Evolutionary conservation across 352 stramenopile species (phyloP).

Genomic region (Thalassiosira hispida): DNA sequence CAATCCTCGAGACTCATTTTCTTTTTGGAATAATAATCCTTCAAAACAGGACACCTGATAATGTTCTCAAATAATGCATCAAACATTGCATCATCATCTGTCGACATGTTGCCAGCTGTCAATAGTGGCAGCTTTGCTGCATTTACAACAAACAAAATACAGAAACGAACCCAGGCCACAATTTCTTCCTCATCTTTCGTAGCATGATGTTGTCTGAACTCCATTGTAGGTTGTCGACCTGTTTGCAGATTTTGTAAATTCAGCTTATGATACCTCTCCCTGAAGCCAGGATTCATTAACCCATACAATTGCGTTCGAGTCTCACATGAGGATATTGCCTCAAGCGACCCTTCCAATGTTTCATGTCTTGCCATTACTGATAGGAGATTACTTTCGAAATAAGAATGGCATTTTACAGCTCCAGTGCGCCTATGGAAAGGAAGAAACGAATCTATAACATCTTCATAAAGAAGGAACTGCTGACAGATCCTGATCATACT

Average conservation of each 20-base stretch:
- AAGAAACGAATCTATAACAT: slow-evolving; percentile 49
- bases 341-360: slow-evolving; percentile 11
- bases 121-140: slow-evolving; percentile 29
- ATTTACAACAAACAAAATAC: slow-evolving; percentile 49
- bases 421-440: slow-evolving; percentile 23
- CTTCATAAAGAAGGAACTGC: slow-evolving; percentile 52
- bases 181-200: slow-evolving; percentile 61
- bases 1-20: no score
- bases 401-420: slow-evolving; percentile 36
- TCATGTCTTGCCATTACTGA: slow-evolving; percentile 30
- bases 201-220: slow-evolving; percentile 72
- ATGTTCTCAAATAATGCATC: slow-evolving; percentile 23
- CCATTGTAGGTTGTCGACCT: slow-evolving; percentile 58
- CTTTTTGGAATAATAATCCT: slow-evolving; percentile 30
- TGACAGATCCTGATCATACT: slow-evolving; percentile 54
- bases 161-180: slow-evolving; percentile 63
- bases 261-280: slow-evolving; percentile 66
- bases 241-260: slow-evolving; percentile 67
- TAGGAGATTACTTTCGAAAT: slow-evolving; percentile 56
- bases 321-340: slow-evolving; percentile 25
- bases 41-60: slow-evolving; percentile 20
- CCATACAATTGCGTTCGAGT: slow-evolving; percentile 29
- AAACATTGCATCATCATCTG: slow-evolving; percentile 16
- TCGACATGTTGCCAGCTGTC: neutral
- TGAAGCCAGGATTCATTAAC: slow-evolving; percentile 49